phyloP scores from a whole-genome alignment of 2,329 filamentous ascomycete genomes.

The Capronia coronata region DNA sequence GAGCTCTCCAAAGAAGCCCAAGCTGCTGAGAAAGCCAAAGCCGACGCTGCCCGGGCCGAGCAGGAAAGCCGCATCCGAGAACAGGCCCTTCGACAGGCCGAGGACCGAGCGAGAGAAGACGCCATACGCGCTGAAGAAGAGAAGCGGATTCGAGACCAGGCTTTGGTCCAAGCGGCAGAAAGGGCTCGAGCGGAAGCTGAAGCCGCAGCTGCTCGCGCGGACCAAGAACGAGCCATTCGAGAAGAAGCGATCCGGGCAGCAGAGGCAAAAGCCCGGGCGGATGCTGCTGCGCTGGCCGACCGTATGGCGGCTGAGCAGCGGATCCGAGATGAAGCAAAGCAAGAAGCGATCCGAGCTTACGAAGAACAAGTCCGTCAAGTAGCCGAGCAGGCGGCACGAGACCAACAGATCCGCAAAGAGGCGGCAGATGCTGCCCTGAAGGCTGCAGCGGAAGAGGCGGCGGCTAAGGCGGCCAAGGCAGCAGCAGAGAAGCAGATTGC shows the following conservation, averaged over 20 bases:
- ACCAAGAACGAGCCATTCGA: constrained; percentile 31
- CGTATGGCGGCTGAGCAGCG: constrained; percentile 38
- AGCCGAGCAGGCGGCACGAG: constrained; percentile 25
- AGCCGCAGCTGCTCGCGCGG: constrained; percentile 36
- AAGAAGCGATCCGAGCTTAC: constrained; percentile 24
- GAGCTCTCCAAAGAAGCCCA: constrained; percentile 20
- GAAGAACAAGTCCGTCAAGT: constrained; percentile 21
- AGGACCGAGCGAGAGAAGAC: constrained; percentile 27
- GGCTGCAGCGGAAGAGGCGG: constrained; percentile 42
- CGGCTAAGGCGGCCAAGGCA: constrained; percentile 39
- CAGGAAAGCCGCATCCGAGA: constrained; percentile 32
- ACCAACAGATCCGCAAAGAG: constrained; percentile 28
- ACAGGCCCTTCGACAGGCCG: constrained; percentile 28
- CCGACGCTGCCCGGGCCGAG: constrained; percentile 34
- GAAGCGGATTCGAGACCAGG: constrained; percentile 32
- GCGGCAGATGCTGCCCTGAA: constrained; percentile 45
- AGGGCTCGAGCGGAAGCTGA: constrained; percentile 43
- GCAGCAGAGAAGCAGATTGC: constrained; percentile 34
- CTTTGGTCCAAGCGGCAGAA: constrained; percentile 22
- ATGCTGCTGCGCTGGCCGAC: constrained; percentile 35
- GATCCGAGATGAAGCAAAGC: constrained; percentile 23
- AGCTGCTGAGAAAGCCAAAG: constrained; percentile 44
- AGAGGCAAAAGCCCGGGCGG: constrained; percentile 22
- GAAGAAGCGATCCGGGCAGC: constrained; percentile 30
- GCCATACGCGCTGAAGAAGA: constrained; percentile 34